Evolutionary conservation across 2,329 filamentous ascomycete genomes (phyloP).

Genomic region (Pseudovirgaria hyperparasitica): DNA sequence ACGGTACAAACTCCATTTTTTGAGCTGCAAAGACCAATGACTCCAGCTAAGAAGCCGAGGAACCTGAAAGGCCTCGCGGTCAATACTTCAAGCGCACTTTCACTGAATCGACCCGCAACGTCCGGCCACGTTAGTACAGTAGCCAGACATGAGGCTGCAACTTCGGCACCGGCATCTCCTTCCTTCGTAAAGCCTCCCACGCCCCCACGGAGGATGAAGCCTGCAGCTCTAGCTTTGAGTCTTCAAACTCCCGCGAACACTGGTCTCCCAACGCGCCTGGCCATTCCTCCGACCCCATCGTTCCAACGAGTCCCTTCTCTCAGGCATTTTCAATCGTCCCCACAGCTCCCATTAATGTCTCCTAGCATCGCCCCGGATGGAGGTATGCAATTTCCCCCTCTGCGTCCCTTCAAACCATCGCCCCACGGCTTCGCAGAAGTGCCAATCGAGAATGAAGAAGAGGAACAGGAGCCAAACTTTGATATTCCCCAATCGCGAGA

Average conservation of each 20-base stretch:
- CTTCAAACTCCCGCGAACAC: slow-evolving; percentile 50
- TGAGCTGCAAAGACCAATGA: slow-evolving; percentile 34
- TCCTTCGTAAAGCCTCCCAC: slow-evolving; percentile 71
- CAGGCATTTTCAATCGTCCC: slow-evolving; percentile 50
- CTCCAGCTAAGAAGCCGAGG: slow-evolving; percentile 54
- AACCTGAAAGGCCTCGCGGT: slow-evolving; percentile 80
- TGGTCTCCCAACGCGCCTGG: slow-evolving; percentile 43
- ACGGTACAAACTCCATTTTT: slow-evolving; percentile 38
- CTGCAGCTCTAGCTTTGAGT: slow-evolving; percentile 64
- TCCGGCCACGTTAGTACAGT: slow-evolving; percentile 40
- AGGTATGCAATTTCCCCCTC: slow-evolving; percentile 38
- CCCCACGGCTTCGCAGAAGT: slow-evolving; percentile 38
- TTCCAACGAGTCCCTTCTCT: slow-evolving; percentile 36
- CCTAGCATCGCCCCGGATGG: slow-evolving; percentile 34
- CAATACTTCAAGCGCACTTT: slow-evolving; percentile 48
- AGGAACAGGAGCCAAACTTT: slow-evolving; percentile 41
- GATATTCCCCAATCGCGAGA: slow-evolving; percentile 46
- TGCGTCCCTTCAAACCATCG: slow-evolving; percentile 19
- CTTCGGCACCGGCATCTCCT: slow-evolving; percentile 57
- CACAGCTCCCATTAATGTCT: slow-evolving; percentile 44
- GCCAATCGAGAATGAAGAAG: slow-evolving; percentile 61
- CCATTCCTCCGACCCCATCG: slow-evolving; percentile 46
- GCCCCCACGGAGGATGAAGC: slow-evolving; percentile 54
- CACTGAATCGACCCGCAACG: slow-evolving; percentile 31
- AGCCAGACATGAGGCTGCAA: slow-evolving; percentile 30